Evolutionary conservation across 805 yeast species (phyloP), one percentile per base, ranked within the genome.

Genomic region (Pichia manshurica): DNA sequence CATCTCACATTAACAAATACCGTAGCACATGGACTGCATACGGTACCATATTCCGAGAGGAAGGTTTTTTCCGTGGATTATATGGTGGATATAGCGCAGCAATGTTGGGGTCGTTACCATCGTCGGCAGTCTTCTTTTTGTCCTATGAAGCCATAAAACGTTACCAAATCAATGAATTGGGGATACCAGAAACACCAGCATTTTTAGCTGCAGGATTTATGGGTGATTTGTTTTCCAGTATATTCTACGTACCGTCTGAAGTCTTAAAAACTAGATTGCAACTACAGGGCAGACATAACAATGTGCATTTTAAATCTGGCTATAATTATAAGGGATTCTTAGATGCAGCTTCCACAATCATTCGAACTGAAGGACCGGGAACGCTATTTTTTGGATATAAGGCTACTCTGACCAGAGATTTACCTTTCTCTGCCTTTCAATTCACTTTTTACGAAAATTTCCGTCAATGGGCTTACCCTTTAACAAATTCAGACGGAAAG

Each of bases 81-180:
- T 93, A 93, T 61, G 84, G 96, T 17, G 99, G 99, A 1, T 90
- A 90, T 65, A 67, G 80, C 15, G 96, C 98, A 1, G 97, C 97
- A 1, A 77, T 90, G 72, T 62, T 87, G 25, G 99, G 99, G 0
- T 85, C 95, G 0, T 79, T 93, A 53, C 99, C 99, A 5, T 84
- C 93, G 33, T 91, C 98, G 1, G 90, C 95, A 19, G 77, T 89
- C n/a, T 93, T 93, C 63, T 93, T 93, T 62, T 87, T 90, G 2
- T 82, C 96, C 1, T 93, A 93, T 66, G 99, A 93, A 61, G 74
- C 70, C 22, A 72, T 87, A 16, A 93, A 93, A 65, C 72, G 96
- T 44, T 65, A 65, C 33, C 66, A 90, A 68, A 83, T 87, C 39
- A 72, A 76, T 46, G 81, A 79, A 28, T 78, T 71, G 58, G 73